A percentile compares a stretch with the other conserved stretches of the same genome.
Evolutionary conservation across 73 alveolate species (phyloP).

Genomic region (Stentor coeruleus): DNA sequence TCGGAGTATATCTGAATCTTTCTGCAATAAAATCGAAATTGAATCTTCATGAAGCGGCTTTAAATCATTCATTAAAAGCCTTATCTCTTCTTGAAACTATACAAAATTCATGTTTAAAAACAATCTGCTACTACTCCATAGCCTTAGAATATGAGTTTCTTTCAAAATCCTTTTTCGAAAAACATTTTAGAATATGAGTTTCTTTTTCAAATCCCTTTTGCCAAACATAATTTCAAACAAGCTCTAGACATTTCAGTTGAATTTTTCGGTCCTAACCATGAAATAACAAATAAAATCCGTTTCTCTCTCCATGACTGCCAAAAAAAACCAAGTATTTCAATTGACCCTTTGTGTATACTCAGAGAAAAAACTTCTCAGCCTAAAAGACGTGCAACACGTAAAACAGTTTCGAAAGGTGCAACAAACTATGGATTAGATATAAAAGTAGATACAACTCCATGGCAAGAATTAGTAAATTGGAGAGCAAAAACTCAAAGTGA

Average conservation of each 20-base stretch:
- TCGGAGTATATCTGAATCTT: neutral
- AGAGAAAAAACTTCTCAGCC: neutral
- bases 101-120: neutral
- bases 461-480: neutral
- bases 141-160: neutral
- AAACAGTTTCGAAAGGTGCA: neutral
- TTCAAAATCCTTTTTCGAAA: too few relatives aligned
- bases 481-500: neutral
- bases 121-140: neutral
- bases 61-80: neutral
- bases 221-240: neutral
- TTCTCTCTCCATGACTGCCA: too few relatives aligned
- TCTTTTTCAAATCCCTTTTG: neutral
- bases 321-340: neutral
- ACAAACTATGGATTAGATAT: neutral
- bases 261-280: neutral
- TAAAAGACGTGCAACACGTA: neutral
- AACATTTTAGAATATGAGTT: too few relatives aligned
- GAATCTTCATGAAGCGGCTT: neutral
- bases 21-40: neutral
- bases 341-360: neutral
- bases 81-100: neutral
- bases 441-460: neutral
- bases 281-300: neutral
- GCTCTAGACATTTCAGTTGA: neutral